A percentile compares a stretch with the other conserved stretches of the same genome.
Conservation (phyloP, 805 yeast species). For the Sungouiozyma intestinalis region DNA sequence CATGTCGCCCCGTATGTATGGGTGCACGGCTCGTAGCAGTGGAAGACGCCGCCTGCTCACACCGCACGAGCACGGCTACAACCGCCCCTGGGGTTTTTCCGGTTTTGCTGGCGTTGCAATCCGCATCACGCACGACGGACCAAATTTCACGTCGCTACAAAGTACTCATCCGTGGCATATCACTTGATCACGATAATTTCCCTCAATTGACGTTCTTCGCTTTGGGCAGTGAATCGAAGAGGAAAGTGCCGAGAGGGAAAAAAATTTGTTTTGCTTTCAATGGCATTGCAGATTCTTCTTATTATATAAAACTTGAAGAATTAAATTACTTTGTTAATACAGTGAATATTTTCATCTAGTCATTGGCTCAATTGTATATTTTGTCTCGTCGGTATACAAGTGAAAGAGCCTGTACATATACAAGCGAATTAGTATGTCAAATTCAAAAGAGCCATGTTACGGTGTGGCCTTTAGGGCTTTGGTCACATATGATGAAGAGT, state of each 20-base stretch:
- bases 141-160: neutral
- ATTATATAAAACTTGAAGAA: neutral
- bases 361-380: too few relatives aligned
- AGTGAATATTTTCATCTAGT: neutral
- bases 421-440: neutral
- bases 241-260: neutral
- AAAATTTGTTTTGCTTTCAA: neutral
- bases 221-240: neutral
- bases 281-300: neutral
- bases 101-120: neutral
- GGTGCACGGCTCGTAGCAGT: neutral
- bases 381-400: too few relatives aligned
- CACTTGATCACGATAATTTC: neutral
- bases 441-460: constrained; percentile 20
- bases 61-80: neutral
- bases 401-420: neutral
- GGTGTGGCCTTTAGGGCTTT: constrained; percentile 52
- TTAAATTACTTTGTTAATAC: neutral
- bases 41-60: neutral
- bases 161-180: neutral
- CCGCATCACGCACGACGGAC: neutral
- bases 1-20: neutral
- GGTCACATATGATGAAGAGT: constrained; percentile 40
- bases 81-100: neutral
- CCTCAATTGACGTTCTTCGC: neutral